Percentiles rank a stretch among this genome's conserved stretches.
phyloP scores from a whole-genome alignment of 2,329 filamentous ascomycete species.

The Aspergillaceae sp. region DNA sequence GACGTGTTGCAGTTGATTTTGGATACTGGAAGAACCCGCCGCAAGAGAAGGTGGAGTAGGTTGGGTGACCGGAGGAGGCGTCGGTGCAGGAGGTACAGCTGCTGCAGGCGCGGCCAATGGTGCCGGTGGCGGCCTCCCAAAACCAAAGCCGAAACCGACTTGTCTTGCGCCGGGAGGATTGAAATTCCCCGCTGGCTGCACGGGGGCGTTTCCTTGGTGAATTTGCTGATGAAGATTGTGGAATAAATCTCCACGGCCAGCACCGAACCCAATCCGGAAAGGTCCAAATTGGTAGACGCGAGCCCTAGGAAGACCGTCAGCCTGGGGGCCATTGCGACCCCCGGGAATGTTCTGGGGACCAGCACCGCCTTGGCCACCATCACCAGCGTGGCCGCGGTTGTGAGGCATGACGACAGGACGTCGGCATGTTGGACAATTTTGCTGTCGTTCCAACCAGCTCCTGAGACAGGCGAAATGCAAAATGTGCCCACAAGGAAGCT shows the following conservation, averaged over 20 bases:
- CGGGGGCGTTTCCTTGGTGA: conserved; percentile 40
- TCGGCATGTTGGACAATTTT: conserved; percentile 92
- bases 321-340: conserved; percentile 28
- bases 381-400: conserved; percentile 24
- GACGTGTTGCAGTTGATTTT: conserved; percentile 55
- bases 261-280: conserved; percentile 61
- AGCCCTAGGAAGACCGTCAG: conserved; percentile 39
- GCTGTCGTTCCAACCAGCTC: conserved; percentile 94
- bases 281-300: conserved; percentile 66
- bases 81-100: conserved; percentile 6
- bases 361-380: conserved; percentile 15
- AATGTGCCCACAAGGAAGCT: conserved; percentile 91
- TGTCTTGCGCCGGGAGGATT: conserved; percentile 28
- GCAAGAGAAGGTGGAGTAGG: neutral
- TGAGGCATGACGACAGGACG: conserved; percentile 56
- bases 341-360: conserved; percentile 22
- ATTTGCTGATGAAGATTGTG: conserved; percentile 60
- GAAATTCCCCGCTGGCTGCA: conserved; percentile 25
- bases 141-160: conserved; percentile 35
- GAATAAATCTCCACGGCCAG: conserved; percentile 52
- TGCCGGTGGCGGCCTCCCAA: conserved; percentile 24
- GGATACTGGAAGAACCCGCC: conserved; percentile 33
- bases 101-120: neutral
- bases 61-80: conserved; percentile 6
- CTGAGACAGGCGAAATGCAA: conserved; percentile 89